Percentiles rank a stretch among this genome's conserved stretches.
phyloP scores from a whole-genome alignment of 2,329 filamentous ascomycete genomes.

The Blumeriella jaapii region DNA sequence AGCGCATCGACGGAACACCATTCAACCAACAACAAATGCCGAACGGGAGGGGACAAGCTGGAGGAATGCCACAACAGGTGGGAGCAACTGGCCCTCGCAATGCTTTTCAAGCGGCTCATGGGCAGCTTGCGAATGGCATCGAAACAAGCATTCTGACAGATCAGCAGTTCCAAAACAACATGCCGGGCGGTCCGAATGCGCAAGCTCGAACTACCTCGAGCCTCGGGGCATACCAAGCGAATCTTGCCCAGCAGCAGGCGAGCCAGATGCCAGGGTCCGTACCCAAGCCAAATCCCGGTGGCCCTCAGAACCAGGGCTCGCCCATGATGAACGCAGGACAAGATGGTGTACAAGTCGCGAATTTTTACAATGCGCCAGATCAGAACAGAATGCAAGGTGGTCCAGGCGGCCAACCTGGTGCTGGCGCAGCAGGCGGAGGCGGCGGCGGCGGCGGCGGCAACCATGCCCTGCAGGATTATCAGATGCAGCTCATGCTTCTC shows the following conservation, averaged over 20 bases:
- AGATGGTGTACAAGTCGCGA: slow-evolving; percentile 45
- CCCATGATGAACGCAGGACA: slow-evolving; percentile 66
- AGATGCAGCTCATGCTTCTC: slow-evolving; percentile 80
- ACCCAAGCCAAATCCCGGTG: slow-evolving; percentile 57
- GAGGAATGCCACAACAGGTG: slow-evolving; percentile 59
- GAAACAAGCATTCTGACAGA: slow-evolving; percentile 61
- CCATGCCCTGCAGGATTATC: slow-evolving; percentile 75
- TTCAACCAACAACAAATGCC: slow-evolving; percentile 62
- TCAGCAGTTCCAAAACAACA: slow-evolving; percentile 58
- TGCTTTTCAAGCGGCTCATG: slow-evolving; percentile 42
- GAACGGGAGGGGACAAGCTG: slow-evolving; percentile 55
- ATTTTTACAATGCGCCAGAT: slow-evolving; percentile 52
- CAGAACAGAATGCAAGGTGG: slow-evolving; percentile 45
- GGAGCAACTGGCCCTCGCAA: slow-evolving; percentile 41
- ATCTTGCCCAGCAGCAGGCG: slow-evolving; percentile 63
- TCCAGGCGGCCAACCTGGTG: slow-evolving; percentile 33
- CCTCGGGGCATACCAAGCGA: slow-evolving; percentile 78
- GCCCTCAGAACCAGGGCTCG: slow-evolving; percentile 66
- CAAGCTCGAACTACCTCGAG: no score
- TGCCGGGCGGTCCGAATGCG: slow-evolving; percentile 34
- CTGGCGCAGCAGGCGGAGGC: slow-evolving; percentile 33
- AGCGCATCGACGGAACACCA: slow-evolving; percentile 61
- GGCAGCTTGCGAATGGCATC: slow-evolving; percentile 60
- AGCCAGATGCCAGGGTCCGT: slow-evolving; percentile 23
- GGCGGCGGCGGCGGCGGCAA: slow-evolving; percentile 35